Evolutionary conservation across 352 stramenopile species (phyloP), one percentile per base, ranked within the genome.

Genomic region (Peronosclerospora sorghi): DNA sequence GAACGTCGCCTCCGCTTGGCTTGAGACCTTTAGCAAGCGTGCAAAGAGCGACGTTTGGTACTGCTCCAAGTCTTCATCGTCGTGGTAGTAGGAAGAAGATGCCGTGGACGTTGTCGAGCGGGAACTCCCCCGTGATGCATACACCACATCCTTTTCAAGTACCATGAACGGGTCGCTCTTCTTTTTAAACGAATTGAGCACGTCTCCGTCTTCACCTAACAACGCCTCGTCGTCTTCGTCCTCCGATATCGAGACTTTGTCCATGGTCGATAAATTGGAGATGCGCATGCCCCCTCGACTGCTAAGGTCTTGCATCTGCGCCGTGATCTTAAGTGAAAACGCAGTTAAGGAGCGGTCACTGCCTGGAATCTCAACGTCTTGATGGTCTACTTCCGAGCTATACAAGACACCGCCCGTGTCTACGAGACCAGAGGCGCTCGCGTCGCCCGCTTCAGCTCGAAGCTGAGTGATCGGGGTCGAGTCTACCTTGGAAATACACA

Each of bases 1-100:
- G 28, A 67, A 61, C 8, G 68, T 80, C n/a, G 47, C 55, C 21
- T 80, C 68, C 3, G 60, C 64, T 28, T 66, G 56, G 32, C 54
- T 49, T 8, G 54, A 62, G 1, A 61, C 65, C 32, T 72, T 49
- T 37, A 73, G 13, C 20, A 81, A 55, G 2, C 65, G 48, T 24
- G 59, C 43, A 37, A 75, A 56, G 0, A 77, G 39, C 29, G 61
- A 71, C 23, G 46, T 53, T 13, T 56, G 52, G 41, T 72, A 59
- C 19, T 56, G 48, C 26, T 76, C 55, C 24, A 38, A 12, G 5
- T 61, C 46, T 18, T 56, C 46, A 8, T 61, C 48, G 12, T 60
- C 54, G 10, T 51, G 29, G 36, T 56, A 60, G 26, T 55, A 39
- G 14, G 54, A 66, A 13, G 51, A 60, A 0, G 58, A 62, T 8